These are phyloP conservation scores for Alternaria alternata DNA, from an alignment of 2,329 filamentous ascomycete species.

Conservation along the genomic window DNA sequence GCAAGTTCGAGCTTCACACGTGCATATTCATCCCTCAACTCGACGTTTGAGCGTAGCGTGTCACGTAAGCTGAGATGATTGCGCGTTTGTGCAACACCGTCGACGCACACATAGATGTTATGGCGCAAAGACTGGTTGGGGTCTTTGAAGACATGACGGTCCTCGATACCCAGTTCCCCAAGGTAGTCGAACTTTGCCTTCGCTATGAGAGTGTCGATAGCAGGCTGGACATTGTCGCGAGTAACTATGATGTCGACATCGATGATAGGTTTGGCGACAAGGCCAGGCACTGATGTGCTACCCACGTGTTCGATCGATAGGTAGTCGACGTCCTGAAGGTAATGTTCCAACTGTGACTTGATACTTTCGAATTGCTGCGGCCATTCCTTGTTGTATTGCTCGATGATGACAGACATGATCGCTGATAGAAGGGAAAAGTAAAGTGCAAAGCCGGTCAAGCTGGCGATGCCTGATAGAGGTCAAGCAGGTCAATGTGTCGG, in stretches of 20 bases:
- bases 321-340: constrained; percentile 23
- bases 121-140: constrained; percentile 35
- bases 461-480: neutral
- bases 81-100: constrained; percentile 43
- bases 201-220: constrained; percentile 41
- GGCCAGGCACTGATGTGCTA: constrained; percentile 47
- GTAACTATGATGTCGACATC: constrained; percentile 49
- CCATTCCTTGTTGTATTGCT: constrained; percentile 42
- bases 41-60: constrained; percentile 39
- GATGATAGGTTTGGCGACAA: constrained; percentile 50
- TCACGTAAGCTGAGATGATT: constrained; percentile 53
- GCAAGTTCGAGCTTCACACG: constrained; percentile 33
- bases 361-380: constrained; percentile 37
- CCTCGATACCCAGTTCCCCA: constrained; percentile 48
- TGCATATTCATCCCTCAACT: constrained; percentile 44
- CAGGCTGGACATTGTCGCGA: constrained; percentile 32
- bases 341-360: constrained; percentile 21
- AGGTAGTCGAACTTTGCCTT: constrained; percentile 46
- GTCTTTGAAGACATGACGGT: constrained; percentile 47
- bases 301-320: constrained; percentile 50
- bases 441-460: neutral
- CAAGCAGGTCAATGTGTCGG: constrained; percentile 12
- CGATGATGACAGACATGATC: constrained; percentile 33
- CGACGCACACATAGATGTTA: constrained; percentile 51
- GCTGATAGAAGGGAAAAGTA: neutral